Evolutionary conservation across 768 basidiomycete genomes (phyloP), one percentile per base, ranked within the genome.

Genomic region (Trametes gibbosa): DNA sequence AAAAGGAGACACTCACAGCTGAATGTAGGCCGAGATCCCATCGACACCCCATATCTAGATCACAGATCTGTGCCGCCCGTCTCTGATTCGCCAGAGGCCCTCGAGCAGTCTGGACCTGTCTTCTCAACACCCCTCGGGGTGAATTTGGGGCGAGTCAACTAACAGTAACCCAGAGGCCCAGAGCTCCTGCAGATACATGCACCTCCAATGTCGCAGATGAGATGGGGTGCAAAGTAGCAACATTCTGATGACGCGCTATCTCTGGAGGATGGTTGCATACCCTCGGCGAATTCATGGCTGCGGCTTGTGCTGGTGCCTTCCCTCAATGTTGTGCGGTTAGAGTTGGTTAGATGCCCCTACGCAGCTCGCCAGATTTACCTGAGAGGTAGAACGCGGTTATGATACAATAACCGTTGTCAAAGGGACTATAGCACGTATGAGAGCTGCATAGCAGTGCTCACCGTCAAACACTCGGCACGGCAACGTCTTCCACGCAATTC

Each of bases 31-130:
- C 12, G 13, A 49, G 55, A 56, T 56, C 40, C 21, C 46, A 56
- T 56, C 55, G 55, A 47, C 34, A 17, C 37, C 49, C 19, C 55
- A 49, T 50, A 56, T 49, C 54, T 49, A 41, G 54, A 49, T 56
- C 19, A n/a, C n/a, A 5, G 37, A 42, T 29, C n/a, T 50, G 39
- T 50, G 34, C 17, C 55, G 55, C 55, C 17, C 47, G 25, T 34
- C 39, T 14, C 39, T 29, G 47, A 56, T 49, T 49, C 47, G 55
- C 35, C 47, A 24, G 34, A 34, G 10, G 25, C 25, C 5, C 17
- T 42, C 34, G 7, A 17, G 6, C 17, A 47, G 43, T 35, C 45
- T 46, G 32, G 34, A 19, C 45, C 21, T 34, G 35, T 43, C 45
- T 25, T 21, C 29, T 21, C 8, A 39, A 14, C 4, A 19, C 21